Base-by-base conservation (phyloP, 305 asterid genomes). In the Vinca major region DNA sequence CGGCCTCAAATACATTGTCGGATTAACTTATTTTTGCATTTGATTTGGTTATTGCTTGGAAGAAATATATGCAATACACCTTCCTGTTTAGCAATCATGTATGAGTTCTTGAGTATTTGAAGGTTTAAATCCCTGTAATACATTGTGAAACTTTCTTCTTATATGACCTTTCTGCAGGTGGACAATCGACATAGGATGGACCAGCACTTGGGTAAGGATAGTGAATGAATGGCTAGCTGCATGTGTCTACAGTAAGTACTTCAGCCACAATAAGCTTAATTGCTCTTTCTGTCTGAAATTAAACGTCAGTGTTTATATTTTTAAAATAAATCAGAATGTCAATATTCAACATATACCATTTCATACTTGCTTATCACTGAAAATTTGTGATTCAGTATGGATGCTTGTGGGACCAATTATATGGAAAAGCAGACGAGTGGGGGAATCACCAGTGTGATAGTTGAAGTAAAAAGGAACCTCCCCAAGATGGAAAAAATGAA, bases 181-280 rank as follows among this genome's bases (percentile, higher is more conserved):
- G 82, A 83, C 88, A 10, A 81, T 83, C 47, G 85, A 81, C 60
- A 77, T 83, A 16, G 88, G 85, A 1, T 83, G 88, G 88, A 83
- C 88, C 43, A 83, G 88, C 71, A 74, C 84, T 67, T 83, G 88
- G 88, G 88, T 83, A 70, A 81, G 85, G 81, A 79, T 83, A 66
- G 86, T 81, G 63, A 83, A 83, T 45, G 86, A 83, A 71, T 83
- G 88, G 88, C 76, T 83, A 45, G 88, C 85, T 39, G 82, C 78
- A 63, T 76, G 79, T 71, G 79, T 81, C 62, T 83, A 83, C 79
- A 68, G 84, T 83, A 71, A 83, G 84, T 78, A 62, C 3, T 71
- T 55, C 6, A n/a, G 5, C 48, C n/a, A 41, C 17, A 57, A n/a
- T 13, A 8, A 12, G 2, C 20, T 60, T 8, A 26, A 26, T 26